Base-by-base conservation (phyloP, 202 grass and related monocot species). In the Setaria viridis region DNA sequence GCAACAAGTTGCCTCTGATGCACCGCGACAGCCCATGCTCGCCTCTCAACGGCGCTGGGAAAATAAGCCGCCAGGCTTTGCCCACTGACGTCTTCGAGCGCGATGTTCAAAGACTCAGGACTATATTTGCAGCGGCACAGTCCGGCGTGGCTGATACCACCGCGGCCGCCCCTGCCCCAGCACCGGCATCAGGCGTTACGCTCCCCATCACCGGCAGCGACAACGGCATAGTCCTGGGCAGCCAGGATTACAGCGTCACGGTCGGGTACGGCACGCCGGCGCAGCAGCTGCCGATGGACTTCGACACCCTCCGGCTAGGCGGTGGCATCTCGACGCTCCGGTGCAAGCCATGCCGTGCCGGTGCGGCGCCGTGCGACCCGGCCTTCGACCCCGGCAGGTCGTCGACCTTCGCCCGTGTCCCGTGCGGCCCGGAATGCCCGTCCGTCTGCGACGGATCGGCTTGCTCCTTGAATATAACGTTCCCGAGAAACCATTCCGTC, bases 381-480 rank as follows among this genome's bases (percentile, higher is more conserved):
- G 62, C 30, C 11, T 85, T 92, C 10, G 80, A 87, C 64, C 91
- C 91, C 14, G 10, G 59, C 1, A 32, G 62, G 25, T 89, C 90
- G 0, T 81, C 87, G 17, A 82, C 87, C 3, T 19, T 64, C 30
- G 30, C 11, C 4, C 11, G 30, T 5, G 30, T 64, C 30, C 0
- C 29, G 11, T 34, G 62, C 62, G 62, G 62, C 30, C 62, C 30
- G 29, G 62, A 64, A 4, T 64, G 62, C 62, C 29, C 62, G 11
- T 34, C 62, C 30, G 4, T 7, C 4, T 64, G 62, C 62, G 3
- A 15, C 62, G 29, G 12, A 35, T 8, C 29, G 67, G 30, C 2
- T 20, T 64, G 62, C 62, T 34, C 30, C 45, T 16, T 60, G 3
- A 15, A 49, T 0, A 0, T 49, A 11, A 15, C 43, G 5, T 46